Percentiles rank a stretch among this genome's conserved stretches.
These are phyloP conservation scores for Penicillium angulare DNA, from an alignment of 495 filamentous ascomycete genomes.

Conservation along the genomic window DNA sequence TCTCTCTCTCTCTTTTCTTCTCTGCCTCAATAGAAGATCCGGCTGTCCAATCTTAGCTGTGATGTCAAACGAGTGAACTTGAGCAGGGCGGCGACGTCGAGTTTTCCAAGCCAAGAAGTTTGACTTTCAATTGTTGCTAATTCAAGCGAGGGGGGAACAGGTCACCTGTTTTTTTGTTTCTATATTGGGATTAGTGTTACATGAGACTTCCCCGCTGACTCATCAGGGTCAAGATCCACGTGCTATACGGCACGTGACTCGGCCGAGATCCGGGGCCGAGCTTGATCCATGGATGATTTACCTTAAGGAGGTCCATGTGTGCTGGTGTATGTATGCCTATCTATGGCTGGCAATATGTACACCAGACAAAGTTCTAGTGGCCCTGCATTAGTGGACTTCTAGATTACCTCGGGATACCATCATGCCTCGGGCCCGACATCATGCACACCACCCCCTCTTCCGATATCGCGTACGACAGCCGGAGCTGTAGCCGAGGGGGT, in stretches of 20 bases:
- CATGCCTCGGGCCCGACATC: neutral
- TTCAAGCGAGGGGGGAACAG: constrained; percentile 1
- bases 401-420: neutral
- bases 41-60: neutral
- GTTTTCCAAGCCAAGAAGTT: neutral
- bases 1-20: constrained; percentile 1
- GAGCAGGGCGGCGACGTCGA: neutral
- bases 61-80: neutral
- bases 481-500: neutral
- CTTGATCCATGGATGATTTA: neutral
- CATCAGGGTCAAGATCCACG: no score
- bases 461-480: neutral
- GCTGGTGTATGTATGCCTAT: no score
- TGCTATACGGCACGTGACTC: neutral
- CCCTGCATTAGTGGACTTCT: neutral
- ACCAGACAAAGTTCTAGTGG: no score
- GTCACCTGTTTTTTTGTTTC: neutral
- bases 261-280: neutral
- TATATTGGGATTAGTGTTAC: neutral
- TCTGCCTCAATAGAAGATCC: constrained; percentile 4
- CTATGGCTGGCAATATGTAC: no score
- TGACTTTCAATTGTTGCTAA: neutral
- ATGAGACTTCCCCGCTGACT: neutral
- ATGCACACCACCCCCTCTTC: constrained; percentile 3
- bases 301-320: no score